Conservation (phyloP, 2,329 filamentous ascomycete species). For the Fusarium tupiense region DNA sequence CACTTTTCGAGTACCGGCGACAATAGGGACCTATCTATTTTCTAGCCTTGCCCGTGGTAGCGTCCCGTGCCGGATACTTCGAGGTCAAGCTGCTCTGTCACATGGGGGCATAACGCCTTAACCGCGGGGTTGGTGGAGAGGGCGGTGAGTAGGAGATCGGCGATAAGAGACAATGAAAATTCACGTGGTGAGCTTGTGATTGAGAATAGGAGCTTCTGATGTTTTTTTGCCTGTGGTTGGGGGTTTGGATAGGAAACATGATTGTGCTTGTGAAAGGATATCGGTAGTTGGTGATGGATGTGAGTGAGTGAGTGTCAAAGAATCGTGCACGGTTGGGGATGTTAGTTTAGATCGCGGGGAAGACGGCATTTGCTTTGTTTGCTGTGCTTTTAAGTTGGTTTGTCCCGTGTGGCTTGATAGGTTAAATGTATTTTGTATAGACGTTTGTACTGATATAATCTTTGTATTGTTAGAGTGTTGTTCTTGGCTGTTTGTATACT, state of each 20-base stretch:
- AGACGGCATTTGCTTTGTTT: background rate
- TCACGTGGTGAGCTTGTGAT: conserved; percentile 6
- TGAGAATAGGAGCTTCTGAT: background rate
- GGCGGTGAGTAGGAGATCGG: conserved; percentile 26
- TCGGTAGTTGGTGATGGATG: background rate
- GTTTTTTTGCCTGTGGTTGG: background rate
- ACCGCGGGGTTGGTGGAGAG: conserved; percentile 14
- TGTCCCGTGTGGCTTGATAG: background rate
- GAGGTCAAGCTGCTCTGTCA: conserved; percentile 18
- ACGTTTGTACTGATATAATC: background rate
- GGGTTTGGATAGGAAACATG: conserved; percentile 2
- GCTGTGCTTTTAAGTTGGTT: conserved; percentile 1
- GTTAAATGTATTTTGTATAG: background rate
- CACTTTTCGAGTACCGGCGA: conserved; percentile 15
- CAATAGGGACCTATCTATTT: conserved; percentile 16
- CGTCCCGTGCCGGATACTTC: conserved; percentile 29
- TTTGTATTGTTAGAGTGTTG: background rate
- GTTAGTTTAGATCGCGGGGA: background rate
- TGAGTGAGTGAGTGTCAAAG: background rate
- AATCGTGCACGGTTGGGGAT: conserved; percentile 11
- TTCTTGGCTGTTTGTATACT: background rate
- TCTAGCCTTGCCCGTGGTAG: conserved; percentile 30
- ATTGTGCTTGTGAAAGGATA: conserved; percentile 1
- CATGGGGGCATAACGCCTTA: conserved; percentile 29
- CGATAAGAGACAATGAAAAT: conserved; percentile 13